Evolutionary conservation across 1,139 yeast species (phyloP).

Genomic region (Maudiozyma humilis): DNA sequence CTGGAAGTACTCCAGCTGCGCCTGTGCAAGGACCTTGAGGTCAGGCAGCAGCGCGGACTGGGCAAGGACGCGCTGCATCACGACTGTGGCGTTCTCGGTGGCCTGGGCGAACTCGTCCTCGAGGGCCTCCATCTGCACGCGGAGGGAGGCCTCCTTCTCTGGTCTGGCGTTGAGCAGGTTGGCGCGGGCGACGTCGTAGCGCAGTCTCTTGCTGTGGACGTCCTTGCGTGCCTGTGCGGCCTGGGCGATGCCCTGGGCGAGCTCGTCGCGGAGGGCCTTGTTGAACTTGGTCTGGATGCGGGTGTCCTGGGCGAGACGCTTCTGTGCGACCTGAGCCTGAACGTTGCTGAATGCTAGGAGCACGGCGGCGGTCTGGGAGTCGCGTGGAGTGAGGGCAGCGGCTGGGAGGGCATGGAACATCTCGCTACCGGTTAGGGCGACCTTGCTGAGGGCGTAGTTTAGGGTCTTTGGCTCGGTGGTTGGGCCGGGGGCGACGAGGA

Average conservation of each 20-base stretch:
- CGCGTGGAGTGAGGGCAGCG: constrained; percentile 16
- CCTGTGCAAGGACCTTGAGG: constrained; percentile 60
- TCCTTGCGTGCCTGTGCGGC: constrained; percentile 65
- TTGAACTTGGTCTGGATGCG: constrained; percentile 65
- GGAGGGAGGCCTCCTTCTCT: constrained; percentile 63
- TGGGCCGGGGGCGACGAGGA: constrained; percentile 48
- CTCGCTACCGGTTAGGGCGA: constrained; percentile 47
- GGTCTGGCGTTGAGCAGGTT: constrained; percentile 63
- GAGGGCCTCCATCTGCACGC: constrained; percentile 73
- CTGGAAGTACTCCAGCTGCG: constrained; percentile 79
- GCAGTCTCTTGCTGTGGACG: constrained; percentile 72
- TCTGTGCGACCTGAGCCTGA: constrained; percentile 69
- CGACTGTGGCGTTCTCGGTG: constrained; percentile 79
- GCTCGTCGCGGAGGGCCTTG: constrained; percentile 54
- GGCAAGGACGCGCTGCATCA: constrained; percentile 76
- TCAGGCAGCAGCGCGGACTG: constrained; percentile 66
- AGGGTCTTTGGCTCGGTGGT: constrained; percentile 74
- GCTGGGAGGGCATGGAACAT: constrained; percentile 27
- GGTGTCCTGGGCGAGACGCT: constrained; percentile 76
- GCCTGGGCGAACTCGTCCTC: constrained; percentile 89
- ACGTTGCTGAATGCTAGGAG: constrained; percentile 44
- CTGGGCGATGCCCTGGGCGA: constrained; percentile 55
- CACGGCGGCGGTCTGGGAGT: constrained; percentile 40
- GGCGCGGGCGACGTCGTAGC: constrained; percentile 72
- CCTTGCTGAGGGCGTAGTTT: constrained; percentile 76